phyloP scores from a whole-genome alignment of 495 filamentous ascomycete genomes.

The Neurospora hispaniola region DNA sequence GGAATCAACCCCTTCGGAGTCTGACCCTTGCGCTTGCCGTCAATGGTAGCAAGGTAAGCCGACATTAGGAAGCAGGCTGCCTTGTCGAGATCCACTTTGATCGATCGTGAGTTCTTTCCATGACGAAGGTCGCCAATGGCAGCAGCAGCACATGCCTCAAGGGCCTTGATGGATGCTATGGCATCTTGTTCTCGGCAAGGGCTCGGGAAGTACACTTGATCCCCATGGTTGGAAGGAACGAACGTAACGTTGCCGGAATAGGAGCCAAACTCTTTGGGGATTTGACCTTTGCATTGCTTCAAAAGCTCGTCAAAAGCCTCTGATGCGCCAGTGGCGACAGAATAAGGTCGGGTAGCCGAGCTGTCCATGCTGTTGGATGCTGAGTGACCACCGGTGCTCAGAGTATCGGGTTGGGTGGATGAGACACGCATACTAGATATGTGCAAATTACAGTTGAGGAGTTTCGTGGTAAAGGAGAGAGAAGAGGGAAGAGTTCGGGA shows the following conservation, averaged over 20 bases:
- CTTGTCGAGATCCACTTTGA: conserved; percentile 52
- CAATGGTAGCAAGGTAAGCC: conserved; percentile 60
- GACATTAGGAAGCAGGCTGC: conserved; percentile 60
- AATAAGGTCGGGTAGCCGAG: conserved; percentile 6
- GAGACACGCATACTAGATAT: not conserved
- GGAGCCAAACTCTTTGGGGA: conserved; percentile 22
- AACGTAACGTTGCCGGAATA: conserved; percentile 21
- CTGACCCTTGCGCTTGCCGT: conserved; percentile 51
- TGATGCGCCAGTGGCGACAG: conserved; percentile 17
- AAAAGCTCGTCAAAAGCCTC: conserved; percentile 20
- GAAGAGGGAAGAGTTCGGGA: not conserved
- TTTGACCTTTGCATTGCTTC: conserved; percentile 11
- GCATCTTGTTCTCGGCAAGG: conserved; percentile 65
- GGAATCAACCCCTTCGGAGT: conserved; percentile 52
- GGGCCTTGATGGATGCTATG: conserved; percentile 53
- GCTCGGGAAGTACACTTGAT: conserved; percentile 42
- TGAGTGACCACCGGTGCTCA: not conserved
- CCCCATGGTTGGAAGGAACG: conserved; percentile 19
- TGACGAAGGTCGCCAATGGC: conserved; percentile 51
- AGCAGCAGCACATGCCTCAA: conserved; percentile 58
- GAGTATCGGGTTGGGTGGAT: not conserved
- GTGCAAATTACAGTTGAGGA: not conserved
- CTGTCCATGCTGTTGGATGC: not conserved
- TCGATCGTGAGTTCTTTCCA: conserved; percentile 25
- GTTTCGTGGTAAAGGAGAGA: not conserved